A percentile compares a stretch with the other conserved stretches of the same genome.
phyloP scores from a whole-genome alignment of 306 rosid species.

The Betula pendula region DNA sequence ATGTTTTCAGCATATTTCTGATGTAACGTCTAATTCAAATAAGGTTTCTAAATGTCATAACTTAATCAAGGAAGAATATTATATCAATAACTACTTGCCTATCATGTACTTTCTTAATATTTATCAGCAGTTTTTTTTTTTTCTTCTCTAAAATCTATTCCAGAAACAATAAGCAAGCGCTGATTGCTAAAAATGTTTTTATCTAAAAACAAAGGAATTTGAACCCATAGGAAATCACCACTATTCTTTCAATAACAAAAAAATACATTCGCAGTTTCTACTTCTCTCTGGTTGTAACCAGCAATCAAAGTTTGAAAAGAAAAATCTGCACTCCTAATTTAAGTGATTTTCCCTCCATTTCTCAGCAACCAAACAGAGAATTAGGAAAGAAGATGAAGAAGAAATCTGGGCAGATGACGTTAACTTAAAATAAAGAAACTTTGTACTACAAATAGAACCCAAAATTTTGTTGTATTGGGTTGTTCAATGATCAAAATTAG shows the following conservation, averaged over 20 bases:
- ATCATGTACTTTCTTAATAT: neutral
- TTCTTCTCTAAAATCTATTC: neutral
- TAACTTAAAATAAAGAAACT: too few species aligned
- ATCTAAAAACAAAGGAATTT: neutral
- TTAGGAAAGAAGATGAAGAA: too few species aligned
- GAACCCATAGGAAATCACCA: neutral
- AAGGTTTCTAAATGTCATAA: neutral
- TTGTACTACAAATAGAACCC: too few species aligned
- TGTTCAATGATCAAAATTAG: too few species aligned
- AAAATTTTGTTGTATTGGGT: too few species aligned
- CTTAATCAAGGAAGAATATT: neutral
- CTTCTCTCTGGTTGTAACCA: too few species aligned
- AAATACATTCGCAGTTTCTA: neutral
- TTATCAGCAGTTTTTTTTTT: neutral
- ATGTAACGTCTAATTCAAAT: neutral
- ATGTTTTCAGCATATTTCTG: neutral
- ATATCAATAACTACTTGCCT: neutral
- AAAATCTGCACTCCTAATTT: too few species aligned
- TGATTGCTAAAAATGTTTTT: neutral
- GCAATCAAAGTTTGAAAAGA: too few species aligned
- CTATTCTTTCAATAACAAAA: neutral
- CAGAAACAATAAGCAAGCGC: neutral
- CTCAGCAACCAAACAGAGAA: too few species aligned
- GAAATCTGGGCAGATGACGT: too few species aligned
- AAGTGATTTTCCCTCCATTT: too few species aligned